phyloP scores from a whole-genome alignment of 345 rosid genomes.

The Balakata baccata region DNA sequence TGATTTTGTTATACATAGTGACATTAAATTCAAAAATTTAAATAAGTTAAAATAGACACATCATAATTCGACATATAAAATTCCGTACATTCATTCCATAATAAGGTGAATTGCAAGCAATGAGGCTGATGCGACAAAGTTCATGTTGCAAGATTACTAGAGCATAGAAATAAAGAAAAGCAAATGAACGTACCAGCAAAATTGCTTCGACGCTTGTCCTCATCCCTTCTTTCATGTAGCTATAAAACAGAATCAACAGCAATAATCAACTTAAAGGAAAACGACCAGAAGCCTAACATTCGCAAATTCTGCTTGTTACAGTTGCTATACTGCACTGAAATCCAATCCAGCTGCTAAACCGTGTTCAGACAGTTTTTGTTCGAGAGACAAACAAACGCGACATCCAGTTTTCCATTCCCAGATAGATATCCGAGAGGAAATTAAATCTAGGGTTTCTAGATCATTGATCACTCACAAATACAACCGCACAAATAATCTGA shows the following conservation, averaged over 20 bases:
- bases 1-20: not conserved
- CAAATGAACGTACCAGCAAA: constrained; percentile 56
- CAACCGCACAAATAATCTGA: not conserved
- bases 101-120: not conserved
- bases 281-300: not conserved
- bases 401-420: not conserved
- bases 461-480: constrained; percentile 7
- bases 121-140: not conserved
- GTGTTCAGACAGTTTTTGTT: not conserved
- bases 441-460: constrained; percentile 21
- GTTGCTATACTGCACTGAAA: not conserved
- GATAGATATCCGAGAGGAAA: not conserved
- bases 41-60: not conserved
- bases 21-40: not conserved
- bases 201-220: constrained; percentile 93
- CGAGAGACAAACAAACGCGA: not conserved
- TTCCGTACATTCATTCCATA: not conserved
- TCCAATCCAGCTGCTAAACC: not conserved
- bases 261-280: constrained; percentile 13
- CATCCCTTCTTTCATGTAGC: constrained; percentile 98
- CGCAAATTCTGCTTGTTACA: not conserved
- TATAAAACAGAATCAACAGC: constrained; percentile 30
- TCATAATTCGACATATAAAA: not conserved
- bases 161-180: not conserved
- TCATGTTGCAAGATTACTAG: not conserved